Percentiles rank a stretch among this genome's conserved stretches.
Evolutionary conservation across 1,284 basidiomycete genomes (phyloP).

Genomic region (Moesziomyces globuligerus): DNA sequence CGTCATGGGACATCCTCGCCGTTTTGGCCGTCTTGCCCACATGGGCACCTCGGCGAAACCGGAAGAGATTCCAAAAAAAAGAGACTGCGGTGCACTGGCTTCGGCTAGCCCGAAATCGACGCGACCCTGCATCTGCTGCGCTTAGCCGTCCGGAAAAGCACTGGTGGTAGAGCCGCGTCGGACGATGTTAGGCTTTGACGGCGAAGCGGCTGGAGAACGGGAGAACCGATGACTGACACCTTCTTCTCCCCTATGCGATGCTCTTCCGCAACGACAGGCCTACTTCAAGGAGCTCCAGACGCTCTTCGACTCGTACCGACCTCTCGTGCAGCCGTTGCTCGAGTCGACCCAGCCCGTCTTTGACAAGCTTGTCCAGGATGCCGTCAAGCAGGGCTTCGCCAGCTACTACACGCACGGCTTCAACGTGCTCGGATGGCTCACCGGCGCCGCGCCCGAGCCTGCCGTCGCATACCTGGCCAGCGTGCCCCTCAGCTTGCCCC

Average conservation of each 20-base stretch:
- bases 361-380: conserved; percentile 53
- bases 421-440: conserved; percentile 85
- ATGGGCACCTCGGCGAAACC: neutral
- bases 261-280: conserved; percentile 70
- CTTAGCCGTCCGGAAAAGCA: neutral
- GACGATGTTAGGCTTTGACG: neutral
- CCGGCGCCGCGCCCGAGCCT: conserved; percentile 77
- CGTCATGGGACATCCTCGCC: neutral
- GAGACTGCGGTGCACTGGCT: neutral
- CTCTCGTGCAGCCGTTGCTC: conserved; percentile 82
- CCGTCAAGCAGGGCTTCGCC: conserved; percentile 72
- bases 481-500: conserved; percentile 91
- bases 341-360: conserved; percentile 71
- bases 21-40: neutral
- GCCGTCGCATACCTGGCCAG: conserved; percentile 89
- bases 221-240: conserved; percentile 8
- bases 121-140: neutral
- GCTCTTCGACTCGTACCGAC: conserved; percentile 88
- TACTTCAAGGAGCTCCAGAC: conserved; percentile 95
- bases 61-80: neutral
- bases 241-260: neutral
- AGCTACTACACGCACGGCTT: conserved; percentile 83
- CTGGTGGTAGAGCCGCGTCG: no score
- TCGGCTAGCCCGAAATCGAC: neutral
- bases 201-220: no score